Base-by-base conservation (phyloP, 1,284 basidiomycete species). In the Papiliotrema nemorosa region DNA sequence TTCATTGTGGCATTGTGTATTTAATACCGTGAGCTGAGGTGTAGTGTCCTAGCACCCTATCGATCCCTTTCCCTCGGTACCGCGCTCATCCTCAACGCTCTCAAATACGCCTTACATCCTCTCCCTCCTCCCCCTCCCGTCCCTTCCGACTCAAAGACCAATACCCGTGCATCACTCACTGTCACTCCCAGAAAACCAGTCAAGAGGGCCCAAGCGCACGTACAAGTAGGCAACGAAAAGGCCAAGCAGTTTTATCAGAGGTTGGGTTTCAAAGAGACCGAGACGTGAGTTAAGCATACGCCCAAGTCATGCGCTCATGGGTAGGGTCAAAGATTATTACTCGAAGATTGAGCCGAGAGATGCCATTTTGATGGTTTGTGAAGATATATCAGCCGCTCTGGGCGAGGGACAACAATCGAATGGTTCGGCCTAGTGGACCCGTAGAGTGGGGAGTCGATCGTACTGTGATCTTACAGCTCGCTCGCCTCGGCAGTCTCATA, bases 221-320 rank as follows among this genome's bases (percentile, higher is more conserved):
- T 72, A 5, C 72, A 72, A 48, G 67, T 70, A 14, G 68, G 67
- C 21, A 75, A 73, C 52, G 62, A 67, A 6, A 60, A 54, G 12
- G 73, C 70, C 5, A 70, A 67, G 58, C 57, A 60, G 50, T 75
- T 75, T 55, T 75, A 75, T 55, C 67, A 69, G 53, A 60, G 66
- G 18, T 57, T 67, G 33, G 73, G 73, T 2, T 75, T 75, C 59
- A 69, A 63, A 47, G 67, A 68, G 50, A 50, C 55, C 13, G 63
- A 65, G 25, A 55, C 62, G 71, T 73, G 52, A 61, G 72, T 70
- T 16, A 6, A 9, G 12, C 14, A 3, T 3, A 3, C 34, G 33
- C 18, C 12, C 12, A 5, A 3, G 35, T 16, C 9, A 22, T 10
- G 47, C 27, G 12, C 4, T 40, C n/a, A 18, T 47, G 16, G 24